Evolutionary conservation across 2,329 filamentous ascomycete species (phyloP).

Genomic region (Fusarium pseudocircinatum): DNA sequence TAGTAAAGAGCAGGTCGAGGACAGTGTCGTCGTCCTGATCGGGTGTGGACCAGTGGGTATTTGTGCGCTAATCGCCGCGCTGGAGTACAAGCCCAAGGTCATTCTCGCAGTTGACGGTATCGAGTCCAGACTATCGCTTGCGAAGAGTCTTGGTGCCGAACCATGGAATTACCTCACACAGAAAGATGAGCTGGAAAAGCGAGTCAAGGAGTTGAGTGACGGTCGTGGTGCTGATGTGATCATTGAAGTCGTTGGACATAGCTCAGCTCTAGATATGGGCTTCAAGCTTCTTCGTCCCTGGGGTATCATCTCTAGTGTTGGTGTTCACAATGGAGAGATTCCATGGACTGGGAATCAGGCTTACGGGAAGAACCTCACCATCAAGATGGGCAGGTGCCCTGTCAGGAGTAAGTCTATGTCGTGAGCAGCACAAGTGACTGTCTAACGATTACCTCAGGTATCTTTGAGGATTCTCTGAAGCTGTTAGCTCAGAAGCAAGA

Average conservation of each 20-base stretch:
- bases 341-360: constrained; percentile 70
- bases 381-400: constrained; percentile 77
- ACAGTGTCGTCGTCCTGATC: constrained; percentile 16
- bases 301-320: constrained; percentile 75
- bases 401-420: constrained; percentile 55
- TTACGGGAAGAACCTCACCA: constrained; percentile 70
- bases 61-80: constrained; percentile 19
- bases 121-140: constrained; percentile 2
- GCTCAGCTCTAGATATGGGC: constrained; percentile 70
- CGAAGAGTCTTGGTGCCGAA: constrained; percentile 18
- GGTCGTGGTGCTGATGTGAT: constrained; percentile 86
- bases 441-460: constrained; percentile 47
- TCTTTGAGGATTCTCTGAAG: constrained; percentile 12
- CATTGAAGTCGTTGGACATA: constrained; percentile 77
- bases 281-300: constrained; percentile 73
- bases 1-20: not conserved
- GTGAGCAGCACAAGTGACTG: fast-evolving
- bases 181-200: constrained; percentile 68
- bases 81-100: constrained; percentile 9
- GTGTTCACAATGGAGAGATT: constrained; percentile 75
- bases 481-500: constrained; percentile 27
- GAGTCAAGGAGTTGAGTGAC: constrained; percentile 76
- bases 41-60: constrained; percentile 33
- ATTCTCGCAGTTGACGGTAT: constrained; percentile 24
- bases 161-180: constrained; percentile 78